Base-by-base conservation (phyloP, 1,284 basidiomycete genomes). In the Puccinia triticina region DNA sequence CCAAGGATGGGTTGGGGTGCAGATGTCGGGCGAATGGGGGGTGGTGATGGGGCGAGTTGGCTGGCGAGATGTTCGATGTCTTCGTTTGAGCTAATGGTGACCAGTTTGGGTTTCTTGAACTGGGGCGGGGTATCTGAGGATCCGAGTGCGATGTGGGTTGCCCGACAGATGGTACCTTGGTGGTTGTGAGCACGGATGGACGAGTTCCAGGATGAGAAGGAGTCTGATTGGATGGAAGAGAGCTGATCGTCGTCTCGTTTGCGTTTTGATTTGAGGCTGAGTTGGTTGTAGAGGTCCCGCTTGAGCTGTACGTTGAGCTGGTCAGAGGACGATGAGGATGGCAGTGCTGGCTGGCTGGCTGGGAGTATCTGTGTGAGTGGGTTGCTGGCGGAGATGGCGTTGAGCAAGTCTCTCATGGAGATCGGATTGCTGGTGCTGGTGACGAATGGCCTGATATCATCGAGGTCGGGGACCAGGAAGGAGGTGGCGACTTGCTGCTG, bases 391-490 rank as follows among this genome's bases (percentile, higher is more conserved):
- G 72, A 74, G 53, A 74, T 74, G 12, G 72, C 48, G 32, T 37
- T 53, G 16, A 74, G 53, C 14, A 74, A n/a, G 21, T 74, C 72
- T 57, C 72, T 74, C 72, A 74, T 74, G 0, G 72, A 74, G 72
- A 74, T 74, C 8, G 72, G 72, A 32, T 74, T 40, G 29, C 10
- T 34, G 34, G 48, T 74, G 29, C 34, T 57, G 16, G 53, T 23
- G 3, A 74, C 11, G 53, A 74, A 74, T 40, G 72, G 72, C 40
- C 72, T 74, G 53, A 74, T 74, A 50, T 74, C 72, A 40, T 74
- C 72, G 8, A 74, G 32, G 50, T 74, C 72, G 34, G 72, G 72
- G 12, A 74, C 72, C 18, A 74, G 72, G 53, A 74, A 74, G 12
- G 50, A 29, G 11, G 69, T 29, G 14, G 67, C 21, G 21, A n/a